These are phyloP conservation scores for Malassezia sp. DNA, from an alignment of 1,284 basidiomycete genomes.

Conservation along the genomic window DNA sequence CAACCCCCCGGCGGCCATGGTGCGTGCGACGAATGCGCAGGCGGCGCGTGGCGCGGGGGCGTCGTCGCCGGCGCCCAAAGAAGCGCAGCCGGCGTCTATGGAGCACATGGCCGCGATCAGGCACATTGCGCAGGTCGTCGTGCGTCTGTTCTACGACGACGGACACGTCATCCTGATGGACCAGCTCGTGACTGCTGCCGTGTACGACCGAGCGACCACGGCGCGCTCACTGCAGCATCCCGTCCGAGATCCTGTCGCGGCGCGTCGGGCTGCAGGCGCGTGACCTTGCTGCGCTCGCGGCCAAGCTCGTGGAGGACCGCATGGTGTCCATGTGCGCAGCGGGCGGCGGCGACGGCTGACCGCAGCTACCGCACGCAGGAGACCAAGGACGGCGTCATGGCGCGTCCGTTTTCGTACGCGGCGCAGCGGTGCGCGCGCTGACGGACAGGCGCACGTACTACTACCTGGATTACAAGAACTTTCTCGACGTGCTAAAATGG, in stretches of 20 bases:
- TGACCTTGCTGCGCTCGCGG: slow-evolving; percentile 83
- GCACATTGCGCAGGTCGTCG: slow-evolving; percentile 74
- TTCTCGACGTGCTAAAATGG: slow-evolving; percentile 96
- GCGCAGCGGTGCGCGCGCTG: slow-evolving; percentile 8
- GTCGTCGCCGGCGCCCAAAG: not conserved
- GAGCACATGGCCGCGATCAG: slow-evolving; percentile 35
- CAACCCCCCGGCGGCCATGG: not conserved
- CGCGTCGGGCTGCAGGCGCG: slow-evolving; percentile 78
- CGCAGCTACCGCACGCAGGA: slow-evolving; percentile 28
- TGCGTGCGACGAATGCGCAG: not conserved
- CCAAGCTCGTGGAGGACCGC: slow-evolving; percentile 69
- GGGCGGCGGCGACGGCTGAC: no score
- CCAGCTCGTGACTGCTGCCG: slow-evolving; percentile 75
- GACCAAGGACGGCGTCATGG: slow-evolving; percentile 5
- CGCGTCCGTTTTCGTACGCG: slow-evolving; percentile 20
- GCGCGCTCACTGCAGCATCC: slow-evolving; percentile 54
- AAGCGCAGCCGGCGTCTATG: slow-evolving; percentile 22
- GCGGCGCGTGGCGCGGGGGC: not conserved
- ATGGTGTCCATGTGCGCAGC: slow-evolving; percentile 54
- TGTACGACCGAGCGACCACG: slow-evolving; percentile 81
- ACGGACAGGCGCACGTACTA: slow-evolving; percentile 65
- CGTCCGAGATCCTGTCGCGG: slow-evolving; percentile 80
- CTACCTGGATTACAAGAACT: slow-evolving; percentile 87
- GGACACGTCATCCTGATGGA: slow-evolving; percentile 84
- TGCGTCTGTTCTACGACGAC: slow-evolving; percentile 85